Conservation (phyloP, 2,329 filamentous ascomycete genomes). For the Aschersonia sp. region DNA sequence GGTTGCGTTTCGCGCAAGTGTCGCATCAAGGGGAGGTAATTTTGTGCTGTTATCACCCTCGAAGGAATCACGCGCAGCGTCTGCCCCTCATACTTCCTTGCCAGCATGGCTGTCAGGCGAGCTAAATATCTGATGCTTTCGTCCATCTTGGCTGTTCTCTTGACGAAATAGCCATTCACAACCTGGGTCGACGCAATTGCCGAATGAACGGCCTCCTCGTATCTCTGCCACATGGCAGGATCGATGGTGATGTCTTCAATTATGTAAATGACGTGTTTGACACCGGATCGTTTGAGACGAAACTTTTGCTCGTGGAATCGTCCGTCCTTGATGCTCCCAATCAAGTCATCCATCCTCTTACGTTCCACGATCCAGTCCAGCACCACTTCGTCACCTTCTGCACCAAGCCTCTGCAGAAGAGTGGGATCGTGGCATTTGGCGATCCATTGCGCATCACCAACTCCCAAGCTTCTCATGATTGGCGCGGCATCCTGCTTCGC, state of each 20-base stretch:
- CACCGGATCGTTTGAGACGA: slow-evolving; percentile 54
- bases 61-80: slow-evolving; percentile 52
- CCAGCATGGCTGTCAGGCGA: slow-evolving; percentile 54
- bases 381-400: slow-evolving; percentile 54
- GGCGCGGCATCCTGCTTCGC: slow-evolving; percentile 49
- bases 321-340: slow-evolving; percentile 70
- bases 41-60: slow-evolving; percentile 42
- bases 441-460: slow-evolving; percentile 69
- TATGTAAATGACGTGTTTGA: slow-evolving; percentile 66
- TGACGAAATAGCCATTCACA: slow-evolving; percentile 66
- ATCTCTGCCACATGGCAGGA: slow-evolving; percentile 34
- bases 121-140: slow-evolving; percentile 65
- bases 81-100: slow-evolving; percentile 45
- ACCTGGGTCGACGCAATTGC: slow-evolving; percentile 67
- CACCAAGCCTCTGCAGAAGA: slow-evolving; percentile 39
- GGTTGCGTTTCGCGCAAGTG: slow-evolving; percentile 40
- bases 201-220: slow-evolving; percentile 53
- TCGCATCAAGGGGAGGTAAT: slow-evolving; percentile 50
- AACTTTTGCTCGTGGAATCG: slow-evolving; percentile 79
- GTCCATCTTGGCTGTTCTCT: slow-evolving; percentile 60
- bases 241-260: slow-evolving; percentile 59
- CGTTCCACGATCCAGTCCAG: slow-evolving; percentile 72
- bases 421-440: slow-evolving; percentile 51
- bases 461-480: slow-evolving; percentile 51
- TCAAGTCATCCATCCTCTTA: slow-evolving; percentile 65